These are phyloP conservation scores for Hypoxylon sp. DNA, from an alignment of 2,329 filamentous ascomycete species.

Conservation along the genomic window DNA sequence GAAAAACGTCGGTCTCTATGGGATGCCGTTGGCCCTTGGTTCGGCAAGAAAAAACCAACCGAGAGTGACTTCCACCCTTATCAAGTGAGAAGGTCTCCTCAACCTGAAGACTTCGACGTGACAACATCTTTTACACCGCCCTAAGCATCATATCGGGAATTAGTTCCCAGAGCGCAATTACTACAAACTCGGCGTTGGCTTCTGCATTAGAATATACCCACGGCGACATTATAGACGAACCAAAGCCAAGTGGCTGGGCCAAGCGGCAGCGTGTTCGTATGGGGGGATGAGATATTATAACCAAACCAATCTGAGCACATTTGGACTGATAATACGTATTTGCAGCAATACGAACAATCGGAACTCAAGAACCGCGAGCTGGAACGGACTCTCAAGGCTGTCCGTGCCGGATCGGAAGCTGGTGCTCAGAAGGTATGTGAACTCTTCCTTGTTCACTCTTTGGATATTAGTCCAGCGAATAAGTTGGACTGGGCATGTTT, in stretches of 20 bases:
- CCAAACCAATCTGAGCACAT: conserved; percentile 5
- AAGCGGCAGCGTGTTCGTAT: conserved; percentile 18
- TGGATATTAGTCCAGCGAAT: conserved; percentile 20
- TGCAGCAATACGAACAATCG: conserved; percentile 71
- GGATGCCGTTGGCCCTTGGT: conserved; percentile 42
- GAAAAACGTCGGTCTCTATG: conserved; percentile 49
- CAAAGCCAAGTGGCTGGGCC: conserved; percentile 39
- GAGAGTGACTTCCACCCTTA: conserved; percentile 44
- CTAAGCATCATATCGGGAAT: conserved; percentile 17
- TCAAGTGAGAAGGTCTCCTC: conserved; percentile 30
- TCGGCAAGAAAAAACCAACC: conserved; percentile 19
- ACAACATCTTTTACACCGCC: conserved; percentile 9
- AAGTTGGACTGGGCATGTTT: background rate
- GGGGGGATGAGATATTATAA: conserved; percentile 2
- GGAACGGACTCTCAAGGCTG: conserved; percentile 68
- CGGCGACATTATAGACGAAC: background rate
- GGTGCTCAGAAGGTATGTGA: conserved; percentile 68
- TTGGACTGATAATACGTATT: conserved; percentile 44
- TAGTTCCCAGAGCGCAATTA: conserved; percentile 22
- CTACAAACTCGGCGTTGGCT: conserved; percentile 6
- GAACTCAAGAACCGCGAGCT: conserved; percentile 71
- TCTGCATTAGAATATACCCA: conserved; percentile 2
- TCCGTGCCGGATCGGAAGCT: conserved; percentile 64
- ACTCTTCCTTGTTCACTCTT: conserved; percentile 24
- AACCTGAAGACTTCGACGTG: conserved; percentile 8